Evolutionary conservation across 2,329 filamentous ascomycete species (phyloP), one percentile per base, ranked within the genome.

Genomic region (Thielaviopsis populi): DNA sequence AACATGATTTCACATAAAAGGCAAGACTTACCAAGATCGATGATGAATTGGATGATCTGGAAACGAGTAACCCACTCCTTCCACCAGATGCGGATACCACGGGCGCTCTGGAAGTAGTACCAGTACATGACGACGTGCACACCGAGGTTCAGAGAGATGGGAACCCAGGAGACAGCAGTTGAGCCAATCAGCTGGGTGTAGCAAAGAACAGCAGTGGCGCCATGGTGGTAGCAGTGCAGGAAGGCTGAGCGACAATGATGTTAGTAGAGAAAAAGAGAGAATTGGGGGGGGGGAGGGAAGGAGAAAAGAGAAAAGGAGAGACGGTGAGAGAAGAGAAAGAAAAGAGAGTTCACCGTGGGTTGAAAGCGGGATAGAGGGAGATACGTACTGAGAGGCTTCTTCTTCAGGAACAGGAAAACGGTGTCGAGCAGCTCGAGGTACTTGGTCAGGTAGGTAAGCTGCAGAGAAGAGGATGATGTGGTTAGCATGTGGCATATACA

Each of bases 91-190:
- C 86, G 87, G 75, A 97, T 84, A 70, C 94, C 94, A 70, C 92
- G 91, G 63, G 92, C 91, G 73, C 89, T 92, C 82, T 97, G 92
- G 86, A 97, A 97, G 84, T 97, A 97, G 85, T 97, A 97, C 91
- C 91, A 96, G 86, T 97, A 97, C 92, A 97, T 97, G 74, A 96
- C 88, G 66, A 97, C 92, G 78, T 97, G 92, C 63, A 97, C 92
- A 68, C 84, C 84, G 72, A 97, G 78, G 82, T 97, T 97, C 70
- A 97, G 84, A 63, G 84, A 87, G 74, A 97, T 97, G 67, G 87
- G 86, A 64, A 96, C 89, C 92, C 92, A 97, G 67, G 91, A 95
- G 65, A 97, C 92, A 53, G 92, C 83, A 56, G 92, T 97, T 72
- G 89, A 84, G 69, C 92, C 92, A 72, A 96, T 87, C 69, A 97